Conservation (phyloP, 495 filamentous ascomycete genomes). For the Jackrogersella multiformis region DNA sequence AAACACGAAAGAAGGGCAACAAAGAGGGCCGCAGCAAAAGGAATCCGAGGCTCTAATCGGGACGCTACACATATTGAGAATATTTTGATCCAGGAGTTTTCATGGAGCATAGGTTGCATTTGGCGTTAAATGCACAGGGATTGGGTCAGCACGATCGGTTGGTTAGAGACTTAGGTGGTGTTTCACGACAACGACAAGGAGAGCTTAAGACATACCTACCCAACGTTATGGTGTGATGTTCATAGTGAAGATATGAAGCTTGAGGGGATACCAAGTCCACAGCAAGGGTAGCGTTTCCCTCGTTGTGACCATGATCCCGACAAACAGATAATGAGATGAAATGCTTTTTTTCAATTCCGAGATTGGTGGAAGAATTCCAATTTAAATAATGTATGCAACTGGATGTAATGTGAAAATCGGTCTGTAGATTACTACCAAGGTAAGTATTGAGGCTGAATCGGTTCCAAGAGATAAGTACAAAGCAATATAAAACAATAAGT, state of each 20-base stretch:
- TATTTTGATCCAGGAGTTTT: conserved; percentile 28
- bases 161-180: conserved; percentile 24
- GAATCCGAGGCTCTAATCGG: conserved; percentile 4
- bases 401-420: too few relatives aligned
- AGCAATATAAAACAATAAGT: not conserved
- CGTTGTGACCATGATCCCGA: not conserved
- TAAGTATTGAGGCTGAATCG: conserved; percentile 31
- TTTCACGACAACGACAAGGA: conserved; percentile 11
- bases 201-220: conserved; percentile 44
- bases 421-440: too few relatives aligned
- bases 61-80: conserved; percentile 15
- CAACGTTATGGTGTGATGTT: conserved; percentile 11
- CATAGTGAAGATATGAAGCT: conserved; percentile 22
- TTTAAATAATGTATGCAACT: too few relatives aligned
- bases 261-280: conserved; percentile 14
- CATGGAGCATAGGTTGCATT: conserved; percentile 31
- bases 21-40: not conserved
- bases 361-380: not conserved
- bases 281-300: conserved; percentile 17
- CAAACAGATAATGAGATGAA: conserved; percentile 4
- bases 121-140: conserved; percentile 29
- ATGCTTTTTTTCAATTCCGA: conserved; percentile 8
- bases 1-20: not conserved
- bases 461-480: not conserved
- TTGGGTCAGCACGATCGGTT: conserved; percentile 21